Evolutionary conservation across 345 rosid genomes (phyloP).

Genomic region (Populus simonii): DNA sequence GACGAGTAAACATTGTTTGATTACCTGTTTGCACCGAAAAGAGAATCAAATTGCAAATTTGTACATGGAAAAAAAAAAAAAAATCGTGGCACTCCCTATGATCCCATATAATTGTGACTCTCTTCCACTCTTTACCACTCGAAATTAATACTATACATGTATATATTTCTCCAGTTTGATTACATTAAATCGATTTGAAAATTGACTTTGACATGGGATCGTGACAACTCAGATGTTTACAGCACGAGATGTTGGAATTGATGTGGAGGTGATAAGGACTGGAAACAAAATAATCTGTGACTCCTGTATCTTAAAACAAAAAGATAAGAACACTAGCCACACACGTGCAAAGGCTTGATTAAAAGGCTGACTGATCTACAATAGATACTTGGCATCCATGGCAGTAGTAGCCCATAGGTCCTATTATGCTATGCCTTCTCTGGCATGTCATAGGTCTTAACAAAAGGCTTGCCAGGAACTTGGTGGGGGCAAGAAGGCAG

Average conservation of each 20-base stretch:
- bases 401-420: neutral
- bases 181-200: neutral
- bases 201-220: neutral
- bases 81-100: neutral
- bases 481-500: neutral
- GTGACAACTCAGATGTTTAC: neutral
- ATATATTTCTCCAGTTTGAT: neutral
- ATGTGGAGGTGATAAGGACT: neutral
- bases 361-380: neutral
- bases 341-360: neutral
- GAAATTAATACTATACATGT: neutral
- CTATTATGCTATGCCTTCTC: neutral
- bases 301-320: neutral
- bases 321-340: neutral
- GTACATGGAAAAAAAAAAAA: neutral
- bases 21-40: neutral
- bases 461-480: neutral
- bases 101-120: neutral
- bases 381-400: neutral
- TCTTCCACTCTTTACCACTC: neutral
- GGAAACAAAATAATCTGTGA: neutral
- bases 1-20: too few species aligned
- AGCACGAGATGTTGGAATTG: neutral
- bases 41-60: neutral
- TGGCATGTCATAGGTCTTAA: neutral